phyloP scores from a whole-genome alignment of 768 basidiomycete genomes.

The Trametes gibbosa region DNA sequence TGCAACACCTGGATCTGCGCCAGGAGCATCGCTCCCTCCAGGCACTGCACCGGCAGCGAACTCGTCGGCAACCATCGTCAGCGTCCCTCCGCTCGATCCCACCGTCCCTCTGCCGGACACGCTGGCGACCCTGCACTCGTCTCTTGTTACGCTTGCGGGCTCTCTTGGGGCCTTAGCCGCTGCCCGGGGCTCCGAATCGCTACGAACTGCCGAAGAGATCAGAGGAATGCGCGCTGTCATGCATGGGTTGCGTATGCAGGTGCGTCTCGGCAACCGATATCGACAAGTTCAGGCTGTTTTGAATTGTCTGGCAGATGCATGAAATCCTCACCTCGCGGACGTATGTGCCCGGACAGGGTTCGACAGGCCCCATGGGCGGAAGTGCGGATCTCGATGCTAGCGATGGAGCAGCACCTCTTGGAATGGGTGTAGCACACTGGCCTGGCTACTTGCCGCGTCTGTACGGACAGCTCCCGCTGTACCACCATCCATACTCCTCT shows the following conservation, averaged over 20 bases:
- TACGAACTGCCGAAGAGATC: constrained; percentile 72
- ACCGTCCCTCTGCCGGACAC: constrained; percentile 64
- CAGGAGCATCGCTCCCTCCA: constrained; percentile 1
- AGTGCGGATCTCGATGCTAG: background rate
- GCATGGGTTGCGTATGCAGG: constrained; percentile 80
- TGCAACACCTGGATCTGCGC: background rate
- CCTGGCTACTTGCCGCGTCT: constrained; percentile 13
- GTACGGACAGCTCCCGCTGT: background rate
- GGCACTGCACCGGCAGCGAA: background rate
- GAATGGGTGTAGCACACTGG: constrained; percentile 12
- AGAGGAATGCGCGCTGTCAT: constrained; percentile 64
- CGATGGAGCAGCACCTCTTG: background rate
- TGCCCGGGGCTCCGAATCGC: constrained; percentile 60
- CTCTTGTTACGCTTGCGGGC: constrained; percentile 55
- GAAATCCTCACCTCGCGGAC: constrained; percentile 19
- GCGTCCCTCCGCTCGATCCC: constrained; percentile 62
- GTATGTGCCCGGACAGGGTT: background rate
- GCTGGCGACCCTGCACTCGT: constrained; percentile 54
- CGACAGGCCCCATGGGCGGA: background rate
- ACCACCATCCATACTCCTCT: background rate
- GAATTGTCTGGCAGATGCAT: constrained; percentile 13
- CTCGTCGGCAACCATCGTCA: constrained; percentile 25
- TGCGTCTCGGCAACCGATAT: constrained; percentile 30
- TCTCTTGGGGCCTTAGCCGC: constrained; percentile 61
- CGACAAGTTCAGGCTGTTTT: background rate